Base-by-base conservation (phyloP, 176 grass and related monocot genomes). In the Ampelocalamus luodianensis region DNA sequence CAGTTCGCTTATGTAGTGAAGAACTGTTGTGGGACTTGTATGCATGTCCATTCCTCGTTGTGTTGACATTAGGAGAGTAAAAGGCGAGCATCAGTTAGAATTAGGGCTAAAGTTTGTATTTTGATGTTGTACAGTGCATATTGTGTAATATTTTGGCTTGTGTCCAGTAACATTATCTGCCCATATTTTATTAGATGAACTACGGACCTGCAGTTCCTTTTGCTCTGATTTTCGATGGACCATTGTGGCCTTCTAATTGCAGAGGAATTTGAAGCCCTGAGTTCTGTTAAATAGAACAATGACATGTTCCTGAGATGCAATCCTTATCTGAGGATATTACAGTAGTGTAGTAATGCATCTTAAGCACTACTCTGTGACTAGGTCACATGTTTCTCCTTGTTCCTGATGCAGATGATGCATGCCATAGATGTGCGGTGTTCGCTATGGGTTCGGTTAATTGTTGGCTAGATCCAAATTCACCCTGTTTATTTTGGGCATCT, bases 221-320 rank as follows among this genome's bases (percentile, higher is more conserved):
- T 27, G 6, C 27, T 73, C 49, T 58, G 27, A 39, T 12, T 27
- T 79, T 65, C 29, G 6, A 38, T 17, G 12, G 26, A 80, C 20
- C n/a, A 40, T 61, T 82, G 1, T 72, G 20, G 0, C 5, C 37
- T 64, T 64, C 34, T 22, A 77, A 82, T 40, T 73, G 58, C 16
- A 46, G 67, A 29, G 11, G 17, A 82, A 72, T n/a, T 82, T 65
- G 54, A 54, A 43, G 9, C 46, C 13, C 23, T 56, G 23, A 86
- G 20, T 77, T 71, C 15, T 32, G 34, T 90, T 53, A 36, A 80
- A 77, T 3, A 86, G 23, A 10, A 56, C 10, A 55, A 56, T 45
- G 6, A 8, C 36, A 0, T 34, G n/a, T 73, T 56, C 1, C 46
- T 79, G 16, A 65, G 24, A 63, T 24, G 24, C 7, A 22, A 17